Conservation (phyloP, 2,329 filamentous ascomycete species). For the Arachnopeziza araneosa region DNA sequence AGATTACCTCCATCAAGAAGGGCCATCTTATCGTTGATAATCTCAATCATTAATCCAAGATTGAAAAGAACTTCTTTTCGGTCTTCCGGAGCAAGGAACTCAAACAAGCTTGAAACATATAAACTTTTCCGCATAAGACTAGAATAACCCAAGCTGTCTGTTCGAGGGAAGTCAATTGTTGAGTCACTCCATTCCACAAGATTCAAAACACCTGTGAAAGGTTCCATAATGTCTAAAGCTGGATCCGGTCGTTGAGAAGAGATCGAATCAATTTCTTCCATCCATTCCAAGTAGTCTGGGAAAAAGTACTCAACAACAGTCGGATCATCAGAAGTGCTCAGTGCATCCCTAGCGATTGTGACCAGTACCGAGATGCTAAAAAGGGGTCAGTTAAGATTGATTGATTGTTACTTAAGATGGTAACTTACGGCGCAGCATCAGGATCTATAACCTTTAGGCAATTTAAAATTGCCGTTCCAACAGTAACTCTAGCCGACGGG, state of each 20-base stretch:
- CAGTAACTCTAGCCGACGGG: background rate
- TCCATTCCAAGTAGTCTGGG: conserved; percentile 62
- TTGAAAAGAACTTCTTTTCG: background rate
- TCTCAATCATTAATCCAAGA: background rate
- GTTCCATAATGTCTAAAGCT: conserved; percentile 68
- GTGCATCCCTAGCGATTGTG: background rate
- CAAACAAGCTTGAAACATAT: background rate
- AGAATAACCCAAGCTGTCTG: background rate
- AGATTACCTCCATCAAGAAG: background rate
- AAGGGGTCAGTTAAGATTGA: background rate
- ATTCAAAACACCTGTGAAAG: conserved; percentile 54
- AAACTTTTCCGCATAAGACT: background rate
- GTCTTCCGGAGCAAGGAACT: background rate
- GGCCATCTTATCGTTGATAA: background rate
- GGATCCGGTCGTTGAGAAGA: conserved; percentile 48
- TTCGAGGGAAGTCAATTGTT: background rate
- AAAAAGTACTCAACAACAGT: conserved; percentile 44
- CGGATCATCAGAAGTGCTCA: conserved; percentile 29
- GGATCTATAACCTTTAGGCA: background rate
- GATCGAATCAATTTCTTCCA: conserved; percentile 51
- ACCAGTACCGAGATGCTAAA: background rate
- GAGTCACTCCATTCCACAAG: background rate
- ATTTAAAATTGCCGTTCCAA: background rate
- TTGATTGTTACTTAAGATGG: background rate
- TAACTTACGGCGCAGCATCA: background rate